Conservation (phyloP, 1,284 basidiomycete species). For the Trametes sp. region DNA sequence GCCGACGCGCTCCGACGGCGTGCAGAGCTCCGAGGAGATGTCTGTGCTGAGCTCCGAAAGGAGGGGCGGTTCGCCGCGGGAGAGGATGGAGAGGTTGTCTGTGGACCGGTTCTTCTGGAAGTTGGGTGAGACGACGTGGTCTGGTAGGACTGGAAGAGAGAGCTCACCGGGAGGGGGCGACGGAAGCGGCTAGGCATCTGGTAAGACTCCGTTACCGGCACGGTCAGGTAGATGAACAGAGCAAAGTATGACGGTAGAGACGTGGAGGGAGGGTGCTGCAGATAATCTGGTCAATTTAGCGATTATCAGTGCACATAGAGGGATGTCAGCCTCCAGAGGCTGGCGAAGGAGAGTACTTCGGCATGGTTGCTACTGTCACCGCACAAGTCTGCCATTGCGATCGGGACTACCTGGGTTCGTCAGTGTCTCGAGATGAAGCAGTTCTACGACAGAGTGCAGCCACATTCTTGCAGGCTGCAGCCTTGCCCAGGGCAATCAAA, state of each 20-base stretch:
- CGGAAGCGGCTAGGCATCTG: background rate
- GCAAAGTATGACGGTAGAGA: too few relatives aligned
- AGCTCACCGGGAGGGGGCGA: background rate
- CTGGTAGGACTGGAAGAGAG: background rate
- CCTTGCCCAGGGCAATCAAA: too few relatives aligned
- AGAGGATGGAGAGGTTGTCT: background rate
- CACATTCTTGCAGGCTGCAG: too few relatives aligned
- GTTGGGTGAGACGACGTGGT: background rate
- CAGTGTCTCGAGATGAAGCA: background rate
- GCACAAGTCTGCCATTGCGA: background rate
- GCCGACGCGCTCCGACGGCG: background rate
- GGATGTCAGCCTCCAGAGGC: conserved; percentile 1
- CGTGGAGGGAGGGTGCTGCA: background rate
- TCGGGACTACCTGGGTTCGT: background rate
- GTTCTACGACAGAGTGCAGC: too few relatives aligned
- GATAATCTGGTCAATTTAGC: background rate
- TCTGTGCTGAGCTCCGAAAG: background rate
- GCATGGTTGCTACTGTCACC: too few relatives aligned
- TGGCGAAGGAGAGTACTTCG: background rate
- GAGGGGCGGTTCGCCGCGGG: background rate
- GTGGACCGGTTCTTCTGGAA: background rate
- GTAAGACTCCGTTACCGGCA: background rate
- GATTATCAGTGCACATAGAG: too few relatives aligned
- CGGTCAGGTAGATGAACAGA: background rate
- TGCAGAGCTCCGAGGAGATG: background rate